A percentile compares a stretch with the other conserved stretches of the same genome.
These are phyloP conservation scores for Oryza glumipatula DNA, from an alignment of 176 grass and related monocot genomes.

Conservation along the genomic window DNA sequence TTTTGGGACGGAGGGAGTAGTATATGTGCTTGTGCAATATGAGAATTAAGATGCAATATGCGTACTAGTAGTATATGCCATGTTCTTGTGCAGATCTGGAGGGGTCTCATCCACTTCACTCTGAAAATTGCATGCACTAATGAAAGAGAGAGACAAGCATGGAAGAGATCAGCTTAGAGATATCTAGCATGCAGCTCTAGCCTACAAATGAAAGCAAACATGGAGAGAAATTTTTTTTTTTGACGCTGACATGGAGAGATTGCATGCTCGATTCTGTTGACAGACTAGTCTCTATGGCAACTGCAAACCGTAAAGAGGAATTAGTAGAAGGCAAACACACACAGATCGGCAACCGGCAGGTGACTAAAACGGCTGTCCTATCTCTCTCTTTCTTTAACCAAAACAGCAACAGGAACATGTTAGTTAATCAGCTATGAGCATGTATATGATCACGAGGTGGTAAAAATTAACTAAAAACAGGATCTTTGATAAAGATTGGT, in stretches of 20 bases:
- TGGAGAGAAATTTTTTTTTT: background rate
- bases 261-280: background rate
- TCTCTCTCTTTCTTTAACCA: background rate
- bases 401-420: background rate
- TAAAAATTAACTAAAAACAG: background rate
- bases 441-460: background rate
- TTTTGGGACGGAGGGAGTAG: background rate
- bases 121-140: background rate
- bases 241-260: background rate
- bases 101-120: background rate
- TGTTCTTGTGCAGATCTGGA: conserved; percentile 28
- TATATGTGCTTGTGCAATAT: background rate
- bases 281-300: background rate
- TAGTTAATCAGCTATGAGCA: background rate
- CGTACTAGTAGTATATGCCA: background rate
- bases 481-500: background rate
- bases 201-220: background rate
- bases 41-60: background rate
- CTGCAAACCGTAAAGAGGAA: background rate
- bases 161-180: background rate
- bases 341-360: too few species aligned
- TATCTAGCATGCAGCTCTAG: background rate
- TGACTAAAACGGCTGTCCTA: background rate
- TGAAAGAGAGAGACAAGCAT: background rate
- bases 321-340: background rate